Evolutionary conservation across 345 rosid genomes (phyloP).

Genomic region (Erodium maritimum): DNA sequence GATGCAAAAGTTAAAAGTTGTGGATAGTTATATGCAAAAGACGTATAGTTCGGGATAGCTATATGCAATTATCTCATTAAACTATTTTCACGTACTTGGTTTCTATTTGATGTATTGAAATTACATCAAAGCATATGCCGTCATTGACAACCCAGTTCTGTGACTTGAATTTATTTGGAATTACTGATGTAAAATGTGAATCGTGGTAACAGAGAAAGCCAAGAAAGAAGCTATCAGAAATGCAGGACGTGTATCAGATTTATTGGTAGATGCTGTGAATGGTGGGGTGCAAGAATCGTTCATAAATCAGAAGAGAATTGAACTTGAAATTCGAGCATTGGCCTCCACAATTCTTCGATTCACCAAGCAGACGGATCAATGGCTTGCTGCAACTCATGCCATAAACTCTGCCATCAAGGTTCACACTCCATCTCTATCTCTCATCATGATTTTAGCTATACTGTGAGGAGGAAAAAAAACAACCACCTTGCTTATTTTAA

Average conservation of each 20-base stretch:
- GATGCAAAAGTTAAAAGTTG: too few species aligned
- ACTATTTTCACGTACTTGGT: too few species aligned
- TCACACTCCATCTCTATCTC: background rate
- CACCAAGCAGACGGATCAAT: constrained; percentile 67
- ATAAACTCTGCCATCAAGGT: constrained; percentile 79
- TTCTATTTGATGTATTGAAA: too few species aligned
- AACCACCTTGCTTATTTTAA: background rate
- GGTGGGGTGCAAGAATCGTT: constrained; percentile 77
- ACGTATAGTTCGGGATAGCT: too few species aligned
- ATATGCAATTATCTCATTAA: too few species aligned
- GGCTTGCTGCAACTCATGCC: constrained; percentile 66
- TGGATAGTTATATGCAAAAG: too few species aligned
- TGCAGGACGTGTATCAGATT: constrained; percentile 56
- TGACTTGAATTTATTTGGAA: too few species aligned
- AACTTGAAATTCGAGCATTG: constrained; percentile 56
- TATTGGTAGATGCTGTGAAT: constrained; percentile 65
- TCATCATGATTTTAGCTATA: too few species aligned
- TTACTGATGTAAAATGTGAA: background rate
- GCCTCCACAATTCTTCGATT: constrained; percentile 50
- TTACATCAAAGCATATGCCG: too few species aligned
- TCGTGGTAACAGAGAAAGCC: constrained; percentile 39
- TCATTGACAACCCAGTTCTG: too few species aligned
- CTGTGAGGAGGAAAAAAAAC: too few species aligned
- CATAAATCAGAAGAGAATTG: constrained; percentile 69
- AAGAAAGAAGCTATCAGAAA: constrained; percentile 58